These are phyloP conservation scores for Penicillium janthinellum DNA, from an alignment of 2,329 filamentous ascomycete genomes.

Conservation along the genomic window DNA sequence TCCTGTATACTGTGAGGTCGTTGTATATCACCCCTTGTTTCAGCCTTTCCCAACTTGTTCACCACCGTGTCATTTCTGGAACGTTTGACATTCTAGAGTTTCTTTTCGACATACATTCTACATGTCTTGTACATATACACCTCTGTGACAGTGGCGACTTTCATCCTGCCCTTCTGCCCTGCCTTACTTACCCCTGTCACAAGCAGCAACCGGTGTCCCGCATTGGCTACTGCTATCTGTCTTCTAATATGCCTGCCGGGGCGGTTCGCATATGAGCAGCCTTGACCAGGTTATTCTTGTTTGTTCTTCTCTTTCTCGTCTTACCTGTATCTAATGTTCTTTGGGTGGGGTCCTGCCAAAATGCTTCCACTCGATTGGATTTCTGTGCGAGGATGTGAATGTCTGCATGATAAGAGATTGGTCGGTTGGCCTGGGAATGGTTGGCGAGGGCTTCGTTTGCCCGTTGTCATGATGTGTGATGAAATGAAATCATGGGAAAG, in stretches of 20 bases:
- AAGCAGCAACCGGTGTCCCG: background rate
- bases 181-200: background rate
- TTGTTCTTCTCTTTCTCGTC: constrained; percentile 2
- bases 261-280: background rate
- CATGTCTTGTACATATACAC: constrained; percentile 40
- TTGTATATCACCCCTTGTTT: constrained; percentile 19
- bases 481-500: constrained; percentile 15
- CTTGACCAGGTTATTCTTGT: background rate
- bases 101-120: constrained; percentile 27
- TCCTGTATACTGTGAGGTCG: constrained; percentile 17
- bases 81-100: constrained; percentile 21
- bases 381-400: constrained; percentile 16
- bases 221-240: background rate
- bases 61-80: constrained; percentile 17
- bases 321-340: constrained; percentile 32
- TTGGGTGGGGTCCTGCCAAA: constrained; percentile 8
- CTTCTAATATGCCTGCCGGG: constrained; percentile 8
- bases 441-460: background rate
- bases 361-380: constrained; percentile 9
- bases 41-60: constrained; percentile 7
- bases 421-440: constrained; percentile 8
- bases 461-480: constrained; percentile 22
- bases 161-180: background rate
- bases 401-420: constrained; percentile 23
- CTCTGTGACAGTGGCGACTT: constrained; percentile 21